Evolutionary conservation across 2,329 filamentous ascomycete genomes (phyloP).

Genomic region (Aspergillus sp.): DNA sequence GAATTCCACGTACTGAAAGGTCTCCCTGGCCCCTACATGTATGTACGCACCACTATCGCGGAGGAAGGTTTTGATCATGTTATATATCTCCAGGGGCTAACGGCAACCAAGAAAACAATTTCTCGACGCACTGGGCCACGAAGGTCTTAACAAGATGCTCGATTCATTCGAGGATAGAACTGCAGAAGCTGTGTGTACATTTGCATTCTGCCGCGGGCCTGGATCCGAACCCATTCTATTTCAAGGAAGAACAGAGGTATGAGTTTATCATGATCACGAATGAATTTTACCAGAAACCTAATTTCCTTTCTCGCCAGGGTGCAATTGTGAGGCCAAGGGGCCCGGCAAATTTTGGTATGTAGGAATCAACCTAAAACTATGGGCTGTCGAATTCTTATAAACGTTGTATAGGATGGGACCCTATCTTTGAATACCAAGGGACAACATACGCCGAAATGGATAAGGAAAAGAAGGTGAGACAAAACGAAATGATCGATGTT

Average conservation of each 20-base stretch:
- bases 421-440: conserved; percentile 90
- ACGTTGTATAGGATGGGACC: conserved; percentile 72
- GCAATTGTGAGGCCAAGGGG: conserved; percentile 83
- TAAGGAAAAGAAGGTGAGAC: conserved; percentile 74
- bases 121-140: conserved; percentile 72
- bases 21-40: conserved; percentile 97
- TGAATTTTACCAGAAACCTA: not conserved
- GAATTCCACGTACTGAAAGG: conserved; percentile 88
- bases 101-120: conserved; percentile 76
- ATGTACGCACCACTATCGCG: conserved; percentile 10
- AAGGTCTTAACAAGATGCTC: conserved; percentile 85
- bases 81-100: not conserved
- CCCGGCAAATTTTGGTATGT: conserved; percentile 73
- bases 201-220: conserved; percentile 83
- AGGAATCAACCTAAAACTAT: not conserved
- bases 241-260: conserved; percentile 79
- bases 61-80: too few relatives aligned
- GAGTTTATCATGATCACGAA: conserved; percentile 16
- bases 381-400: not conserved
- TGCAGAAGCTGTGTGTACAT: conserved; percentile 91
- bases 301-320: conserved; percentile 46
- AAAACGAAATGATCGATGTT: not conserved
- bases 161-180: conserved; percentile 85
- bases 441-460: conserved; percentile 97
- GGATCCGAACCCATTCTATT: conserved; percentile 81